Evolutionary conservation across 2,329 filamentous ascomycete species (phyloP).

Genomic region (Arachnomyces sp.): DNA sequence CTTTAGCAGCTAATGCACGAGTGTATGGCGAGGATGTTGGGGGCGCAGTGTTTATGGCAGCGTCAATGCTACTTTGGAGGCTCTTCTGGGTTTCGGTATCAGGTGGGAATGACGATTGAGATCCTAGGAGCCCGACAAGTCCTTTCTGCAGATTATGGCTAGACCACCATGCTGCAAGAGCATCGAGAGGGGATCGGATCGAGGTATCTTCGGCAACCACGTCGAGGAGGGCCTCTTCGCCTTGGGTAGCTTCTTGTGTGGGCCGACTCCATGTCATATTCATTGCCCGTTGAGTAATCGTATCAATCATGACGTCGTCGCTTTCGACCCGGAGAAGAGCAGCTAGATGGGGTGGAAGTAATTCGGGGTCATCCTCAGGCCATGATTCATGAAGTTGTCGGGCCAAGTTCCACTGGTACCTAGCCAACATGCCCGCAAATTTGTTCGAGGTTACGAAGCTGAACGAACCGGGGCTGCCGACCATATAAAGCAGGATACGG

Average conservation of each 20-base stretch:
- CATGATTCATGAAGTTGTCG: conserved; percentile 48
- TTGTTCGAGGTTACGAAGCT: conserved; percentile 57
- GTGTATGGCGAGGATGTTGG: conserved; percentile 63
- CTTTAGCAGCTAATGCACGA: conserved; percentile 50
- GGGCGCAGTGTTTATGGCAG: conserved; percentile 67
- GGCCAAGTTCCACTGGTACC: conserved; percentile 73
- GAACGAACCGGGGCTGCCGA: conserved; percentile 57
- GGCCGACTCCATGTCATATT: conserved; percentile 83
- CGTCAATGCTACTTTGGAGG: conserved; percentile 50
- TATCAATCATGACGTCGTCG: conserved; percentile 69
- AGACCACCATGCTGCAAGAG: conserved; percentile 86
- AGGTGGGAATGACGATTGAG: conserved; percentile 36
- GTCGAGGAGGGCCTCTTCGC: conserved; percentile 65
- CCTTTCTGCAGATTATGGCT: conserved; percentile 62
- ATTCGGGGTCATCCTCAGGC: conserved; percentile 50
- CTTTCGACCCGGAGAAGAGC: conserved; percentile 69
- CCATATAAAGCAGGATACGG: conserved; percentile 77
- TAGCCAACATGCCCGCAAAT: conserved; percentile 64
- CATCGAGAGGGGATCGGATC: conserved; percentile 79
- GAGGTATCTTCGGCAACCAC: conserved; percentile 76
- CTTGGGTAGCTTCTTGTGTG: conserved; percentile 57
- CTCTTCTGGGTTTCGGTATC: conserved; percentile 31
- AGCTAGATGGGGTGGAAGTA: conserved; percentile 67
- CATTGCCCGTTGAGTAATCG: conserved; percentile 74
- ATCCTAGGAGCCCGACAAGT: conserved; percentile 55